Base-by-base conservation (phyloP, 148 eudicot species). In the Amaranthus hypochondriacus region DNA sequence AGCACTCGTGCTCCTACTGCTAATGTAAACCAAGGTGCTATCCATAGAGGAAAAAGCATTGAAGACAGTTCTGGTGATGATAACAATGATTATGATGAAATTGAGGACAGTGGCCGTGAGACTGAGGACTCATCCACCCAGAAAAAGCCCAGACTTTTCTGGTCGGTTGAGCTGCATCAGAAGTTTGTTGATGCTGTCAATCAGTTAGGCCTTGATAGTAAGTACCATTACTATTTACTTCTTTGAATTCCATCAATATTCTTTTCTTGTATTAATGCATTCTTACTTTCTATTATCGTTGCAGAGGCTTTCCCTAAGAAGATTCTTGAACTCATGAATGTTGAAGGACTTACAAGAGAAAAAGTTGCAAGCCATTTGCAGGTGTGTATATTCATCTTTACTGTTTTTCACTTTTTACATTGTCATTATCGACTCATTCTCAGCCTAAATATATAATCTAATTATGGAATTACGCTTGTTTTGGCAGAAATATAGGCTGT, bases 331-430 rank as follows among this genome's bases (percentile, higher is more conserved):
- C 50, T 88, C 68, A 94, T 94, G 98, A 85, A 90, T 68, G 97
- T 87, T 12, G 92, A 89, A 64, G 90, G 91, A 71, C 90, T 94
- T 42, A 91, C 96, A 4, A 89, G 98, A 76, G 98, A 94, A 81
- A 92, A 94, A 53, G 97, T 94, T 51, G 98, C 98, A 5, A 94
- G 98, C 92, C 98, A 94, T 81, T 90, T 94, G 61, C 98, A 94
- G 97, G 98, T 80, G 61, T 8, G 21, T 49, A 21, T 66, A 12
- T 60, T 5, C 1, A 9, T 48, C 12, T 66, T 66, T 66, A 4
- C 14, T 18, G 49, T 48, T 64, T 57, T 67, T 56, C 18, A 2
- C 7, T 59, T 39, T 49, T 2, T 39, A 56, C n/a, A 46, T 5
- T 51, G 8, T 48, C 39, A 28, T 28, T 28, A 28, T 28, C 39